Percentiles rank a stretch among this genome's conserved stretches.
These are phyloP conservation scores for Fusarium longipes DNA, from an alignment of 2,329 filamentous ascomycete species.

Conservation along the genomic window DNA sequence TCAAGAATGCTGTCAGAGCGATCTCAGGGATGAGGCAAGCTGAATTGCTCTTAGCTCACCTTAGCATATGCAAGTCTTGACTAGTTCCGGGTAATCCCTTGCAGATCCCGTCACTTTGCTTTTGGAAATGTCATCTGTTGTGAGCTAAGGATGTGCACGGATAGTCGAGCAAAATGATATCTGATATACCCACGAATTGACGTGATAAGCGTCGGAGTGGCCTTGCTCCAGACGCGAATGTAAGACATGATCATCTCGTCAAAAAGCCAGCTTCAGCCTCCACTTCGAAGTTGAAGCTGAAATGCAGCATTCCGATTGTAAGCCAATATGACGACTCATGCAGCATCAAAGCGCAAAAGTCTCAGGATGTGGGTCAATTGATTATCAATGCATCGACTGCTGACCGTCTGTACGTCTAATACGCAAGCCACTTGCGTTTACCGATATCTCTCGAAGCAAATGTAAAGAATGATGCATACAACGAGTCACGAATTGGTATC, in stretches of 20 bases:
- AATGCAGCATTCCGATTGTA: neutral
- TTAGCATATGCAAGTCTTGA: neutral
- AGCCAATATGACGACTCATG: neutral
- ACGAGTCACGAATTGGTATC: too few species aligned
- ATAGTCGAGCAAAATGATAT: neutral
- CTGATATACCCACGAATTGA: neutral
- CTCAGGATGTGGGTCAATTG: neutral
- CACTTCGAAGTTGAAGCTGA: neutral
- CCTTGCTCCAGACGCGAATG: neutral
- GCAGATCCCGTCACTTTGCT: neutral
- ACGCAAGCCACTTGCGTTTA: neutral
- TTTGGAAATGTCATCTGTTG: neutral
- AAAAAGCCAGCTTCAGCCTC: too few species aligned
- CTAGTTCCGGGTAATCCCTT: slow-evolving; percentile 2
- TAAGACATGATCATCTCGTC: neutral
- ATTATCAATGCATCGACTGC: neutral
- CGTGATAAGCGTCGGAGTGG: neutral
- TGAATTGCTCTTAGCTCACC: neutral
- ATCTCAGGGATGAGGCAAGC: neutral
- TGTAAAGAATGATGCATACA: too few species aligned
- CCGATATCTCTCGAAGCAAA: too few species aligned
- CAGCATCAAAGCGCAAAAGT: neutral
- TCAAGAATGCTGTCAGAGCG: neutral
- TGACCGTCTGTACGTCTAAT: neutral
- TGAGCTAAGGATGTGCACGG: neutral